Base-by-base conservation (phyloP, 2,329 filamentous ascomycete species). In the Calonectria montana region DNA sequence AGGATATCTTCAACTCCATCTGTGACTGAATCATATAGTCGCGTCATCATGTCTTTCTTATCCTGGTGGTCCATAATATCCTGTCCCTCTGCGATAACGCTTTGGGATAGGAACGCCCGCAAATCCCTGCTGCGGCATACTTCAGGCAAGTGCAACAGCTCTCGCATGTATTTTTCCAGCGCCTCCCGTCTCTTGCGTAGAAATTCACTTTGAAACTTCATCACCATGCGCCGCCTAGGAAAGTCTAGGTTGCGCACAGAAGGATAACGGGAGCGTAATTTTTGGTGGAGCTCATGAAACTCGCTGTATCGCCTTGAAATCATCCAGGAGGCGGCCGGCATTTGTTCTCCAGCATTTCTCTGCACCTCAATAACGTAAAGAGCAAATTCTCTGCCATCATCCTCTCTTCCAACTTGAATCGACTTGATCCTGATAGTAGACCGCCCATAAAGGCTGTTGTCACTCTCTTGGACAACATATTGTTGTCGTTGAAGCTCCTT, bases 1-100 rank as follows among this genome's bases (percentile, higher is more conserved):
- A 99, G 87, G 67, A 99, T 97, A 78, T 99, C 97, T 81, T 99
- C 97, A 93, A 99, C 97, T 39, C 97, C 97, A 80, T 99, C 97
- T 0, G 96, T 94, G 25, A 99, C 96, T 0, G 96, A 98, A 81
- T 97, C 97, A 84, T 98, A 99, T 59, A 99, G 91, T 5, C 97
- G 92, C 0, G 94, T 95, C 74, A 99, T 97, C 82, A 99, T 96
- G 81, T 98, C 94, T 81, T 90, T 93, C 83, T 94, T 94, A 78
- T 91, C 91, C 66, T 93, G 91, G 8, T 86, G 88, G 64, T 89
- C 88, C 61, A 90, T 83, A 29, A 88, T 76, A 66, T 90, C 86
- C 67, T 91, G 89, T 21, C 90, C 89, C 66, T 90, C 89, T 4
- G 91, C 90, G 50, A 95, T 92, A 43, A 95, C 94, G 71, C 94